A percentile compares a stretch with the other conserved stretches of the same genome.
phyloP scores from a whole-genome alignment of 805 yeast species.

The Barnettozyma pratensis region DNA sequence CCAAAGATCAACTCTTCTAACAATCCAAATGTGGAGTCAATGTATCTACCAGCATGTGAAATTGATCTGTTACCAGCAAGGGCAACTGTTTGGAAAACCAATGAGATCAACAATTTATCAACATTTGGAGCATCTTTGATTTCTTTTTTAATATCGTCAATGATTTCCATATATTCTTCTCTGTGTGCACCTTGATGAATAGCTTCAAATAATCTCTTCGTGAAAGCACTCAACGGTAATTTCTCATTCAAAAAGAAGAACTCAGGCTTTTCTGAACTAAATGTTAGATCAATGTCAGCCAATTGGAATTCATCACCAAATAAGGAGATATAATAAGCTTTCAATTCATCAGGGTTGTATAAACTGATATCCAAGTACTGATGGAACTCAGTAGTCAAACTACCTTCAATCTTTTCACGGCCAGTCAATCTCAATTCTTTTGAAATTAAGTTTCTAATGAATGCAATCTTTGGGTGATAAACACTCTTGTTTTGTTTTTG shows the following conservation, averaged over 20 bases:
- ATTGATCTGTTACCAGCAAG: conserved; percentile 86
- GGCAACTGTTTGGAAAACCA: conserved; percentile 67
- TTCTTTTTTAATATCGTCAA: conserved; percentile 27
- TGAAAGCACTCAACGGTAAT: conserved; percentile 32
- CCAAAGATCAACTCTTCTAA: conserved; percentile 28
- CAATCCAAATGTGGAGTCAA: conserved; percentile 34
- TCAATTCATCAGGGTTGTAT: conserved; percentile 29
- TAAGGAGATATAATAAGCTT: conserved; percentile 32
- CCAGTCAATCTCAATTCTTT: conserved; percentile 85
- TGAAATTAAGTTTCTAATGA: conserved; percentile 71
- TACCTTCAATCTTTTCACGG: conserved; percentile 60
- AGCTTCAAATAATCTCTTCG: conserved; percentile 33
- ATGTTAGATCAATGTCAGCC: conserved; percentile 11
- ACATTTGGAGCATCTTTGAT: conserved; percentile 29
- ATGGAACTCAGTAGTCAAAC: conserved; percentile 59
- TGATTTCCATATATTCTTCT: conserved; percentile 26
- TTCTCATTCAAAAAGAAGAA: conserved; percentile 34
- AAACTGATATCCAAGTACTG: conserved; percentile 42
- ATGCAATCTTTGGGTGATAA: conserved; percentile 68
- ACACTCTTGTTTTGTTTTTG: conserved; percentile 35
- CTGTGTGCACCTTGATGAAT: conserved; percentile 29
- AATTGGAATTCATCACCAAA: conserved; percentile 26
- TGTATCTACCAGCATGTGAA: conserved; percentile 62
- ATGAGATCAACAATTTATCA: conserved; percentile 46
- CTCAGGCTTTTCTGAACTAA: conserved; percentile 26